Conservation (phyloP, 768 basidiomycete genomes). For the Wakefieldia striispora region DNA sequence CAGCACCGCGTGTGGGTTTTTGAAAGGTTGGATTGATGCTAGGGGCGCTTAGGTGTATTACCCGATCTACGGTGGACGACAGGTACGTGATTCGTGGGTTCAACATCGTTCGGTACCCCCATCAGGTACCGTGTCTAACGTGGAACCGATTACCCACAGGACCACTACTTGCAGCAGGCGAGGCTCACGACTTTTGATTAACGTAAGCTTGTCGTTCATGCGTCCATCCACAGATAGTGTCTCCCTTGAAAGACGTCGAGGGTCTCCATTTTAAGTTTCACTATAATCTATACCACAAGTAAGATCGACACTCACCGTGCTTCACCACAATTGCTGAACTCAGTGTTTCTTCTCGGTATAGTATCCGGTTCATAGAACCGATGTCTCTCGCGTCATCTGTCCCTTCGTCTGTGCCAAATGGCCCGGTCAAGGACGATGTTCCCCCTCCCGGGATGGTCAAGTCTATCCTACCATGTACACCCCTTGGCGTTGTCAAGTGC, state of each 20-base stretch:
- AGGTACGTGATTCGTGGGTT: constrained; percentile 47
- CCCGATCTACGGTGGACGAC: constrained; percentile 88
- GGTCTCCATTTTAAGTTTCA: constrained; percentile 96
- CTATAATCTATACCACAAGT: constrained; percentile 96
- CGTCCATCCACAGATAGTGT: constrained; percentile 62
- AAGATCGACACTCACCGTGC: constrained; percentile 15
- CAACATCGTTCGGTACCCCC: not conserved
- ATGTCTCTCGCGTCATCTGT: constrained; percentile 56
- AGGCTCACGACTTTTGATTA: not conserved
- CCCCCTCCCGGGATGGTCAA: constrained; percentile 88
- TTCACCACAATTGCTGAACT: not conserved
- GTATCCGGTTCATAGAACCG: constrained; percentile 91
- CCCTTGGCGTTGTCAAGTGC: constrained; percentile 93
- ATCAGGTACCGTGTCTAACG: not conserved
- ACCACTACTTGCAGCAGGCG: constrained; percentile 96
- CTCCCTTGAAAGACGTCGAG: constrained; percentile 96
- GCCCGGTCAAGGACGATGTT: constrained; percentile 47
- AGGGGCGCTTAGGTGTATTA: constrained; percentile 82
- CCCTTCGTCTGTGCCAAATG: constrained; percentile 28
- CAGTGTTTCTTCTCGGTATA: constrained; percentile 29
- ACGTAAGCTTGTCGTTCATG: not conserved
- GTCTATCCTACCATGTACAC: constrained; percentile 96
- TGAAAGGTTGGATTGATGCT: not conserved
- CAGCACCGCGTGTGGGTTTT: constrained; percentile 3
- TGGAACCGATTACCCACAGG: constrained; percentile 42